Conservation (phyloP, 495 filamentous ascomycete species). For the Aspergillus egyptiacus region DNA sequence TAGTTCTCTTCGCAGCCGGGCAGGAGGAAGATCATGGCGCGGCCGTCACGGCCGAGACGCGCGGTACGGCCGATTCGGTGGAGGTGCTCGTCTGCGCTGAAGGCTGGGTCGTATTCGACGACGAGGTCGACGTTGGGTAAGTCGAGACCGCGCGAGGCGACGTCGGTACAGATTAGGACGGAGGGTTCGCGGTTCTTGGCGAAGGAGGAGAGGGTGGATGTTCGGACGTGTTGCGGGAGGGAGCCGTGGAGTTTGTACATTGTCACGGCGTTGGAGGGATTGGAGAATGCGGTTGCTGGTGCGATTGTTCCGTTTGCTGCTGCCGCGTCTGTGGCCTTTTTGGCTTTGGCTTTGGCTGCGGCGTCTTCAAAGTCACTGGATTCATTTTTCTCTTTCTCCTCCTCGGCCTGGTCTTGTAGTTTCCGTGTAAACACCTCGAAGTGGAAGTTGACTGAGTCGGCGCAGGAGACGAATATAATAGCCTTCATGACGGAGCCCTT, state of each 20-base stretch:
- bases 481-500: constrained; percentile 87
- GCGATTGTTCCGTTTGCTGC: constrained; percentile 46
- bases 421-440: constrained; percentile 74
- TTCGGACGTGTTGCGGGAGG: constrained; percentile 79
- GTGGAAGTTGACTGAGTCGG: constrained; percentile 94
- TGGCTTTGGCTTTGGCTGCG: constrained; percentile 7
- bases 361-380: constrained; percentile 15
- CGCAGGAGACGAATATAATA: constrained; percentile 94
- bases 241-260: constrained; percentile 91
- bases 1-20: constrained; percentile 91
- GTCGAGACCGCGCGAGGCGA: constrained; percentile 89
- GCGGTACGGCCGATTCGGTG: constrained; percentile 94
- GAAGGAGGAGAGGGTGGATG: constrained; percentile 75
- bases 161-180: constrained; percentile 88
- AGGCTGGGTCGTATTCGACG: constrained; percentile 91
- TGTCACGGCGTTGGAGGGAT: constrained; percentile 50
- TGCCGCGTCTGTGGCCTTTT: constrained; percentile 23
- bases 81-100: constrained; percentile 82
- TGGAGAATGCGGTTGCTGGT: constrained; percentile 44
- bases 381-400: constrained; percentile 22
- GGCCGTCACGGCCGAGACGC: constrained; percentile 82
- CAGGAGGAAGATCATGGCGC: constrained; percentile 80
- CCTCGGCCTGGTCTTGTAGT: constrained; percentile 21
- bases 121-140: constrained; percentile 90
- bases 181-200: constrained; percentile 55